A percentile compares a stretch with the other conserved stretches of the same genome.
Evolutionary conservation across 805 yeast species (phyloP).

Genomic region (Ogataea parapolymorpha): DNA sequence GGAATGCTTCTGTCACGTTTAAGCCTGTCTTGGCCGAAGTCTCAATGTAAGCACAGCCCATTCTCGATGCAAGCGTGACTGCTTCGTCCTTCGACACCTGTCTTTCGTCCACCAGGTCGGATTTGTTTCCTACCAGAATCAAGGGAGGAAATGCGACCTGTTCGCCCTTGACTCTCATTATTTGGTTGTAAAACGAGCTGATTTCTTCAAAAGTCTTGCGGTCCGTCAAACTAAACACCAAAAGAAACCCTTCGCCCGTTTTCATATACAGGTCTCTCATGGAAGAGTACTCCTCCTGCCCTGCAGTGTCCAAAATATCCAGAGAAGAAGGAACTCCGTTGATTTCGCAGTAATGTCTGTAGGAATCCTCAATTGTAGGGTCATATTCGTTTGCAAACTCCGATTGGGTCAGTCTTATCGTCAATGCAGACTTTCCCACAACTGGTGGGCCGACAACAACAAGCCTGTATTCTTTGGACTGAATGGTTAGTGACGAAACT

Average conservation of each 20-base stretch:
- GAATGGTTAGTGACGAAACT: neutral
- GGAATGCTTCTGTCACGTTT: conserved; percentile 55
- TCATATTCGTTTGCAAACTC: conserved; percentile 97
- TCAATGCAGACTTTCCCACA: conserved; percentile 95
- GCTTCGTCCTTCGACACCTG: conserved; percentile 63
- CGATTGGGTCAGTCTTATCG: conserved; percentile 90
- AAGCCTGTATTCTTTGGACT: conserved; percentile 70
- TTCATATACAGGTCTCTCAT: conserved; percentile 94
- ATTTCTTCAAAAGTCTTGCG: conserved; percentile 83
- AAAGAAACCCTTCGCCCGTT: conserved; percentile 89
- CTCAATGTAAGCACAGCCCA: conserved; percentile 77
- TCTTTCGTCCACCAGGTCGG: conserved; percentile 62
- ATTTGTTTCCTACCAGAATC: conserved; percentile 72
- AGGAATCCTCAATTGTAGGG: conserved; percentile 94
- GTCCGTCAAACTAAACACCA: conserved; percentile 87
- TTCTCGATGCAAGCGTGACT: conserved; percentile 55
- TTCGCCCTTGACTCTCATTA: conserved; percentile 48
- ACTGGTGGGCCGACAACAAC: conserved; percentile 99
- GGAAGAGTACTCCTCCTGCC: conserved; percentile 95
- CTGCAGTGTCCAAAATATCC: conserved; percentile 96
- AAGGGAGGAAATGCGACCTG: conserved; percentile 65
- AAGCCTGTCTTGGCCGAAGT: conserved; percentile 89
- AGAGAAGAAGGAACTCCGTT: conserved; percentile 73
- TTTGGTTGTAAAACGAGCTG: conserved; percentile 55
- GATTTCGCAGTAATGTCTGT: conserved; percentile 81